Evolutionary conservation across 208 protist species (phyloP).

Genomic region (Crithidia expoeki): DNA sequence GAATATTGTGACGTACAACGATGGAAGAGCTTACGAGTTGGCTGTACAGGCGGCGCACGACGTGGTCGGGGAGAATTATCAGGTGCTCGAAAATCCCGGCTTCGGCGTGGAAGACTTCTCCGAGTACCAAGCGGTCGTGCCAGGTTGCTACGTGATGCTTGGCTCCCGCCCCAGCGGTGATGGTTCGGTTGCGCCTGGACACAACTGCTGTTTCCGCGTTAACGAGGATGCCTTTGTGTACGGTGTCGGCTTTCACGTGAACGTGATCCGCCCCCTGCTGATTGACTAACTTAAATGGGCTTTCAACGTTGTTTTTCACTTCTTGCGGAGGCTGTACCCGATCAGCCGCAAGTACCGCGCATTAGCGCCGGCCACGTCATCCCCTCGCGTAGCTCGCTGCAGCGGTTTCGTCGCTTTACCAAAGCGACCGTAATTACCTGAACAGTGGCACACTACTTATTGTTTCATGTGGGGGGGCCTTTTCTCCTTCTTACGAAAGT

Average conservation of each 20-base stretch:
- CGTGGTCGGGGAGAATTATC: constrained; percentile 58
- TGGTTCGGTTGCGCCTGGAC: neutral
- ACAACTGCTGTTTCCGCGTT: constrained; percentile 56
- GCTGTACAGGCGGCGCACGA: constrained; percentile 44
- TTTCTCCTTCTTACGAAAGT: neutral
- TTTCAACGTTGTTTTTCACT: no score
- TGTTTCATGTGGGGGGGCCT: neutral
- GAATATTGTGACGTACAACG: constrained; percentile 86
- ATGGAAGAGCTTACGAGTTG: constrained; percentile 68
- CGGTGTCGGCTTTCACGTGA: constrained; percentile 58
- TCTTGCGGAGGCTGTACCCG: no score
- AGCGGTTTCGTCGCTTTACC: no score
- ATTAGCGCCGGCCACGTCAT: no score
- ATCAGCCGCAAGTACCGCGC: no score
- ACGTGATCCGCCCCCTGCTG: constrained; percentile 31
- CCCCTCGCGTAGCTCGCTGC: no score
- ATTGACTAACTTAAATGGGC: neutral
- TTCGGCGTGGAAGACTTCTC: constrained; percentile 76
- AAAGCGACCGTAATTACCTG: no score
- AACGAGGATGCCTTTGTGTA: constrained; percentile 52
- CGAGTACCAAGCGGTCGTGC: constrained; percentile 72
- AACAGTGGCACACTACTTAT: no score
- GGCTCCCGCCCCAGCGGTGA: constrained; percentile 2
- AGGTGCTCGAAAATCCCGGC: constrained; percentile 48
- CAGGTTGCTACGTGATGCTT: constrained; percentile 46